These are phyloP conservation scores for Vanderwaltozyma tropicalis DNA, from an alignment of 805 yeast genomes.

Conservation along the genomic window DNA sequence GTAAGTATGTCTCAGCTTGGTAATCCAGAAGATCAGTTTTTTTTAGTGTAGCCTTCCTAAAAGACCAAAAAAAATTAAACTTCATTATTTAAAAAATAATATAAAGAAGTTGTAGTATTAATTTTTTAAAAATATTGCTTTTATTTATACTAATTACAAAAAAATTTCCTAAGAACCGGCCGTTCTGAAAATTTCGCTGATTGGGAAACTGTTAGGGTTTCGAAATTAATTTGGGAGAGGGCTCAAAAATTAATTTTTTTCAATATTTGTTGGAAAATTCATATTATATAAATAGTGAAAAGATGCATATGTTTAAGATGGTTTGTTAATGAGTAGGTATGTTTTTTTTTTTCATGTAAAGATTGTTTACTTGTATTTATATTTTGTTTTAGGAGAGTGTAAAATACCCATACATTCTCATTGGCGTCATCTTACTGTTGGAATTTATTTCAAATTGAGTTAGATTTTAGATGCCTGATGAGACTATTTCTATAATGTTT, in stretches of 20 bases:
- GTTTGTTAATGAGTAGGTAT: too few species aligned
- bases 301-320: too few species aligned
- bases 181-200: not conserved
- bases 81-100: not conserved
- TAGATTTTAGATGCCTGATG: conserved; percentile 21
- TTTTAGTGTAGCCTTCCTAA: conserved; percentile 1
- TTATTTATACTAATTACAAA: too few species aligned
- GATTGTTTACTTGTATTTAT: too few species aligned
- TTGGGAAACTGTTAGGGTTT: too few species aligned
- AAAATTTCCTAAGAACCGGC: not conserved
- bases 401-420: conserved; percentile 20
- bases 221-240: too few species aligned
- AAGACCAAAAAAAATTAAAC: not conserved
- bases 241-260: not conserved
- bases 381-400: too few species aligned
- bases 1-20: conserved; percentile 24
- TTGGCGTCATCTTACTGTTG: conserved; percentile 22
- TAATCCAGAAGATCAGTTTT: conserved; percentile 25
- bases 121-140: not conserved
- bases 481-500: conserved; percentile 3
- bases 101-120: not conserved
- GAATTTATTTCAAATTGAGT: conserved; percentile 3
- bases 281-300: too few species aligned
- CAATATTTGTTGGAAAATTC: too few species aligned
- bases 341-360: too few species aligned